Evolutionary conservation across 108 stramenopile genomes (phyloP).

Genomic region (Mediolabrus comicus): DNA sequence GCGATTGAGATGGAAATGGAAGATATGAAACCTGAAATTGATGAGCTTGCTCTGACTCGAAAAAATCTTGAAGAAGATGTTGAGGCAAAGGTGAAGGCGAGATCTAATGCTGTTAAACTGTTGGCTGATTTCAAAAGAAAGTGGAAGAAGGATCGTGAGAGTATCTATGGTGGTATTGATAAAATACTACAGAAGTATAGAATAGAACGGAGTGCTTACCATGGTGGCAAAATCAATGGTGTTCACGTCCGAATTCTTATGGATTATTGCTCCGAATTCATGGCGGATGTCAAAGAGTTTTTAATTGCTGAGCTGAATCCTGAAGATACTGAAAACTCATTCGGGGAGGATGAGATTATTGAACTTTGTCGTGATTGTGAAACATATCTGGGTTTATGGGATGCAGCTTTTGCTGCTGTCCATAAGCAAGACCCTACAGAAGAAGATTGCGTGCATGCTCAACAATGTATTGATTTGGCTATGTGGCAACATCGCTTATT

Average conservation of each 20-base stretch:
- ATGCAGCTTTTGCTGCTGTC: background rate
- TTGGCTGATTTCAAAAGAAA: background rate
- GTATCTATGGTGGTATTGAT: background rate
- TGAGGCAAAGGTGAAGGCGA: background rate
- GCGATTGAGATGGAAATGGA: background rate
- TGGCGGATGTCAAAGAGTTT: background rate
- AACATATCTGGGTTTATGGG: background rate
- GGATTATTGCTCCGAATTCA: background rate
- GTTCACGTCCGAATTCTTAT: background rate
- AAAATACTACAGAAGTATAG: background rate
- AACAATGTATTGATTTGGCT: background rate
- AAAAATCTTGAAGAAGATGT: background rate
- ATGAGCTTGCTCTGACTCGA: background rate
- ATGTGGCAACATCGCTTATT: background rate
- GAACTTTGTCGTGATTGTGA: background rate
- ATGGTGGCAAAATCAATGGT: slow-evolving; percentile 8
- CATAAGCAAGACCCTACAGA: background rate
- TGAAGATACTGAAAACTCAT: background rate
- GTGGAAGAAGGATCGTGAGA: background rate
- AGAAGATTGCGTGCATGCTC: background rate
- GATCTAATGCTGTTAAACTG: background rate
- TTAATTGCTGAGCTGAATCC: background rate
- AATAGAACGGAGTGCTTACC: slow-evolving; percentile 1
- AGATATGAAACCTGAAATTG: background rate
- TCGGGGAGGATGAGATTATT: background rate